Base-by-base conservation (phyloP, 495 filamentous ascomycete genomes). In the Copromyces sp. region DNA sequence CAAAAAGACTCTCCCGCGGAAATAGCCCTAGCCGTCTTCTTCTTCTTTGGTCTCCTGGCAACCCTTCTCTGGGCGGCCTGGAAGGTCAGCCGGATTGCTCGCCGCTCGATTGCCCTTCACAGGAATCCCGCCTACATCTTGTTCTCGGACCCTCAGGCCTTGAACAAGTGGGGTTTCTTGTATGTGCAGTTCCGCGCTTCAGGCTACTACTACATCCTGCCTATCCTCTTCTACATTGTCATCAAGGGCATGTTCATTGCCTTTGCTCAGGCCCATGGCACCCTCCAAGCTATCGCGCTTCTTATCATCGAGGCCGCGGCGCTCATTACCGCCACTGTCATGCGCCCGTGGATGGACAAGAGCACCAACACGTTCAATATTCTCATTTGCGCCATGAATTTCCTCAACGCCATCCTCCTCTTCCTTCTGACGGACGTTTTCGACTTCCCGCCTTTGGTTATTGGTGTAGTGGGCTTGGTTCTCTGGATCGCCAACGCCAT, bases 321-420 rank as follows among this genome's bases (percentile, higher is more conserved):
- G 76, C 86, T 99, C 74, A 91, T 98, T 76, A 88, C 80, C 39
- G 90, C 93, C 41, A 91, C 89, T 74, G 89, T 97, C 61, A 83
- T 97, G 76, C 90, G 93, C 47, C 95, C 95, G 8, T 99, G 94
- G 90, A 98, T 99, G 95, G 95, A 99, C 85, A 98, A 97, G 88
- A 95, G 94, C 83, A 98, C 95, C 73, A 99, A 99, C 80, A 89
- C 90, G 69, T 97, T 96, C 87, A 98, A 98, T 84, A 97, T 99
- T 75, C 86, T 94, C 71, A 98, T 99, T 78, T 90, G 88, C 71
- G 90, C 87, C 39, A 84, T 97, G 78, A 98, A 98, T 82, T 97
- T 98, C 79, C 78, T 98, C 80, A 97, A 97, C 80, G 88, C 89
- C 73, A 89, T 97, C 80, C 94, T 95, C 84, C 84, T 97, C 9